Evolutionary conservation across 2,329 filamentous ascomycete genomes (phyloP), one percentile per base, ranked within the genome.

Genomic region (Balansia obtecta): DNA sequence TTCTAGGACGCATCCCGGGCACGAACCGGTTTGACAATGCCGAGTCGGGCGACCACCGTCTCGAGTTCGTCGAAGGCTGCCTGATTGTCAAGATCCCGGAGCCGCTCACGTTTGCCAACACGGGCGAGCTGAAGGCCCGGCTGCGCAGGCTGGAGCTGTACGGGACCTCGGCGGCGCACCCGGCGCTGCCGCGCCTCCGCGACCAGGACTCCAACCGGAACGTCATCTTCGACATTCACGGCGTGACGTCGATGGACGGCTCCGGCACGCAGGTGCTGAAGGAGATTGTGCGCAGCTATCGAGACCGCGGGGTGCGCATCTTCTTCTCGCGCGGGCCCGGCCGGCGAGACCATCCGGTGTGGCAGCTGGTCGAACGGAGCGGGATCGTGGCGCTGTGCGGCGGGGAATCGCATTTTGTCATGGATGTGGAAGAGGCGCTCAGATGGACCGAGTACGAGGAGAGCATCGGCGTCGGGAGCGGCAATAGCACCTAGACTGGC

Each of bases 71-170:
- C 49, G 90, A 96, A 56, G 88, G 91, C 15, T 94, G 87, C 53
- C 72, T 98, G 10, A 95, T 98, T 53, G 88, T 97, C 60, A 97
- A 97, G 72, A 97, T 98, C 50, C 91, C 93, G 0, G 93, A 98
- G 63, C 93, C 93, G 0, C 72, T 98, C 47, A 97, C 91, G 0
- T 98, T 98, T 65, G 91, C 91, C 61, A 98, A 98, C 65, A 97
- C 93, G 0, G 93, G 90, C 45, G 87, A 93, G 58, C 72, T 98
- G 43, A 95, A 94, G 66, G 85, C 83, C 48, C 79, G 93, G 4
- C 74, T 98, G 11, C 77, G 86, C 6, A 75, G 93, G 7, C 74
- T 98, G 1, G 93, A 97, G 66, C 77, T 89, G 20, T 95, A 97
- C 61, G 93, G 93, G n/a, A 91, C 88, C 0, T 83, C 74, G 44